Evolutionary conservation across 495 filamentous ascomycete species (phyloP), one percentile per base, ranked within the genome.

Genomic region (Xylaria scruposa): DNA sequence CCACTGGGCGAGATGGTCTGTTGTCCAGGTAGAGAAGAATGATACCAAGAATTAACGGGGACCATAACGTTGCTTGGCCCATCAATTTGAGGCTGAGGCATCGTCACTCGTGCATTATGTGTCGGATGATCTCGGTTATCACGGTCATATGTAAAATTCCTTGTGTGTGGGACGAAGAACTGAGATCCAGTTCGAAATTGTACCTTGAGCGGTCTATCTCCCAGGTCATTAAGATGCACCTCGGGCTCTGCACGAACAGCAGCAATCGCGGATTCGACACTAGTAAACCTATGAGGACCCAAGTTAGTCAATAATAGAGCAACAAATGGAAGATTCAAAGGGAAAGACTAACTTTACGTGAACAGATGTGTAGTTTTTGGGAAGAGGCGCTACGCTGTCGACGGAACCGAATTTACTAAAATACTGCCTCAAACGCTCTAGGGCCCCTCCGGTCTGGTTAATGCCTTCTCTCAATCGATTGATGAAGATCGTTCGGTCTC

Each of bases 401-500:
- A 74, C 42, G 0, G 1, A 0, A 15, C 75, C 75, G 24, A 54
- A 73, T 17, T 33, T 40, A 26, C 47, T 42, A 19, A 76, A 76
- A 40, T 70, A 5, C 1, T 67, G 17, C 19, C 4, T 17, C 24
- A 74, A 9, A 2, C 21, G 60, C 26, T 38, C 5, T n/a, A 49
- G 15, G 7, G 10, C 33, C 9, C 7, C 40, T 21, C n/a, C 21
- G 12, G 9, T 26, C 10, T 47, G 26, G 15, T 26, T 24, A 15
- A 36, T 10, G 4, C 51, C 29, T 6, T 44, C 17, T 19, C 53
- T 51, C 17, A 74, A 59, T 6, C 59, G 17, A 51, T 13, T 38
- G 12, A 76, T 38, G 29, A 59, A 75, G 42, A 77, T 46, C 0
- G 68, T 63, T 49, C 64, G 47, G 26, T 73, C 58, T 15, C 26